A percentile compares a stretch with the other conserved stretches of the same genome.
Conservation (phyloP, 768 basidiomycete genomes). For the Sarcodon sp. region DNA sequence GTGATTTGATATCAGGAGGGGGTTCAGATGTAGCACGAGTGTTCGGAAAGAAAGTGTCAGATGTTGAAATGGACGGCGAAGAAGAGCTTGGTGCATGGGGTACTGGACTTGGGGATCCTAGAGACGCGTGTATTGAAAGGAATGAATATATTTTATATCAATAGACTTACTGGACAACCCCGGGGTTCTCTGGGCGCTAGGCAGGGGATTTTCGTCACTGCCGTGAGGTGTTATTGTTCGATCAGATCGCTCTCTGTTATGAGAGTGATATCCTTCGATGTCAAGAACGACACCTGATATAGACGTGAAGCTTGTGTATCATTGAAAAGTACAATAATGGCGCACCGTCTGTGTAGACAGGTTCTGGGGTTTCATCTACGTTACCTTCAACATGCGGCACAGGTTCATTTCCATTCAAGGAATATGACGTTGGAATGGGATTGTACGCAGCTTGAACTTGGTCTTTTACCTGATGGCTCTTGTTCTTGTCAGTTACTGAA, state of each 20-base stretch:
- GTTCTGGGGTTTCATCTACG: constrained; percentile 29
- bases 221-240: constrained; percentile 10
- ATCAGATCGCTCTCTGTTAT: constrained; percentile 17
- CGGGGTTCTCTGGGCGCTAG: constrained; percentile 11
- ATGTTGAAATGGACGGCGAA: constrained; percentile 7
- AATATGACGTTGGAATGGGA: constrained; percentile 2
- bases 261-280: constrained; percentile 67
- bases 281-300: constrained; percentile 65
- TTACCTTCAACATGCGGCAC: constrained; percentile 2
- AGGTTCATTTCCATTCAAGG: constrained; percentile 12
- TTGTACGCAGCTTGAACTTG: constrained; percentile 11
- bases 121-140: not conserved
- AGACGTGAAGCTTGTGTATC: not conserved
- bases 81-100: constrained; percentile 10
- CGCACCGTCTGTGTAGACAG: constrained; percentile 45
- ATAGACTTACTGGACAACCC: constrained; percentile 13
- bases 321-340: constrained; percentile 1
- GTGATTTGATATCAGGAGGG: constrained; percentile 30
- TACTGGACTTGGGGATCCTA: constrained; percentile 10
- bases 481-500: constrained; percentile 12
- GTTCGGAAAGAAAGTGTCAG: constrained; percentile 20
- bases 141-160: not conserved
- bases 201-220: constrained; percentile 1
- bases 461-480: constrained; percentile 14
- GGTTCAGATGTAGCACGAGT: constrained; percentile 49